Percentiles rank a stretch among this genome's conserved stretches.
phyloP scores from a whole-genome alignment of 148 eudicot genomes.

The Mesembryanthemum crystallinum region DNA sequence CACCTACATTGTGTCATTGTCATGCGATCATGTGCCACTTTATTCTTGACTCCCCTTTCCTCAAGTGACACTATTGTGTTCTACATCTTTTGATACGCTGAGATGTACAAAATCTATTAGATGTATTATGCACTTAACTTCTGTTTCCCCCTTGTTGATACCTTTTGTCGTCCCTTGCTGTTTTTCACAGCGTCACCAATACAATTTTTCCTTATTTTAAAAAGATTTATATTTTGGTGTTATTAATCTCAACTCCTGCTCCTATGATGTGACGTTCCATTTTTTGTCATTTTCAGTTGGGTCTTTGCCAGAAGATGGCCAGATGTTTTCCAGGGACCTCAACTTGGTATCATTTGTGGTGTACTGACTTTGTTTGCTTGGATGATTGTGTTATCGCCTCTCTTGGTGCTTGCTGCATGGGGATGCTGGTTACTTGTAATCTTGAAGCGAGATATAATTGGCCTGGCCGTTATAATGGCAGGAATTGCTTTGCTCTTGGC shows the following conservation, averaged over 20 bases:
- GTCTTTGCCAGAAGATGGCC: constrained; percentile 99
- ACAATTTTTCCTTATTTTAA: too few relatives aligned
- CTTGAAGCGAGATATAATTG: constrained; percentile 73
- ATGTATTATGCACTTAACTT: too few relatives aligned
- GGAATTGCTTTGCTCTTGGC: constrained; percentile 93
- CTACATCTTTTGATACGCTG: too few relatives aligned
- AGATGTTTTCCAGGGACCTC: constrained; percentile 63
- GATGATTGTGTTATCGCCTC: constrained; percentile 72
- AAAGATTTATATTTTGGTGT: too few relatives aligned
- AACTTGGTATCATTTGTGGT: constrained; percentile 62
- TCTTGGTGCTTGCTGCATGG: constrained; percentile 64
- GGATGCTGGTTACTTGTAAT: constrained; percentile 80
- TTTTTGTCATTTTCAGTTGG: constrained; percentile 54
- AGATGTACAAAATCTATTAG: too few relatives aligned
- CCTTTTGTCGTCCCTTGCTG: not conserved
- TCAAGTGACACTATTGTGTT: too few relatives aligned
- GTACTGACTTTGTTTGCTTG: constrained; percentile 67
- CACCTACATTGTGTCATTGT: too few relatives aligned
- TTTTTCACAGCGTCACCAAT: too few relatives aligned
- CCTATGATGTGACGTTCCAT: constrained; percentile 4
- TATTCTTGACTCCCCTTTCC: too few relatives aligned
- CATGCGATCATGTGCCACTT: too few relatives aligned
- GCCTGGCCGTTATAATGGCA: constrained; percentile 88
- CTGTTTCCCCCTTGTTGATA: too few relatives aligned
- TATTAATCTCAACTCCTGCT: too few relatives aligned